phyloP scores from a whole-genome alignment of 495 filamentous ascomycete genomes.

The Aspergillus sclerotiicarbonarius region DNA sequence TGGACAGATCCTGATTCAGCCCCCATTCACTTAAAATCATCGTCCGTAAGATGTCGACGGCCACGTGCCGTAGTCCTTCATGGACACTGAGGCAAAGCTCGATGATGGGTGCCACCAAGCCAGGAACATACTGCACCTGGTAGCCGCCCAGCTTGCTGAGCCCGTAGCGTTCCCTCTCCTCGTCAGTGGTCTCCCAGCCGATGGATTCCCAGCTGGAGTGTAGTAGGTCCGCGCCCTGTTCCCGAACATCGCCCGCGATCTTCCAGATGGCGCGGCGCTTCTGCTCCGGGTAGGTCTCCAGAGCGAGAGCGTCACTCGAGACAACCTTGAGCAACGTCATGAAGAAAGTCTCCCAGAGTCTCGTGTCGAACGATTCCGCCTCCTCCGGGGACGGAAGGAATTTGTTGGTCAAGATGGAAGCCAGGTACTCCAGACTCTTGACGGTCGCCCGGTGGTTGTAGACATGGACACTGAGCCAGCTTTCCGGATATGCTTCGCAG shows the following conservation, averaged over 20 bases:
- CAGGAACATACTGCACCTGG: conserved; percentile 97
- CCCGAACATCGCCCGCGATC: conserved; percentile 93
- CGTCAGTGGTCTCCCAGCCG: conserved; percentile 86
- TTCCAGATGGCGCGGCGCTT: conserved; percentile 97
- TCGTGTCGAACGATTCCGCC: conserved; percentile 88
- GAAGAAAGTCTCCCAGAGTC: conserved; percentile 93
- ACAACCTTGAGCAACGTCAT: conserved; percentile 85
- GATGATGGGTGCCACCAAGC: conserved; percentile 85
- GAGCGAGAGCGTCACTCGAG: conserved; percentile 78
- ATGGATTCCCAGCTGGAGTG: conserved; percentile 90
- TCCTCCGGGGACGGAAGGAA: conserved; percentile 87
- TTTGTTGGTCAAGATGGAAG: conserved; percentile 69
- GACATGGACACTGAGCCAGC: conserved; percentile 90
- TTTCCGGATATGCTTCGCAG: conserved; percentile 84
- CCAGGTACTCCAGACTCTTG: conserved; percentile 81
- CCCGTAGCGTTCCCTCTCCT: conserved; percentile 71
- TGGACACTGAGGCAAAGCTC: conserved; percentile 95
- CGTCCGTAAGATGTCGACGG: conserved; percentile 88
- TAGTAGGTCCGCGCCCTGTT: conserved; percentile 83
- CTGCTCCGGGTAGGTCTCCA: conserved; percentile 97
- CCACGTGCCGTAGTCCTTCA: conserved; percentile 82
- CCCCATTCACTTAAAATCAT: conserved; percentile 99
- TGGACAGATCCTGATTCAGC: conserved; percentile 85
- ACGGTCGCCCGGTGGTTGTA: conserved; percentile 93
- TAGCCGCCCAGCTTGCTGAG: conserved; percentile 88